Evolutionary conservation across 2,329 filamentous ascomycete genomes (phyloP), one percentile per base, ranked within the genome.

Genomic region (Pestalotiopsis fici): DNA sequence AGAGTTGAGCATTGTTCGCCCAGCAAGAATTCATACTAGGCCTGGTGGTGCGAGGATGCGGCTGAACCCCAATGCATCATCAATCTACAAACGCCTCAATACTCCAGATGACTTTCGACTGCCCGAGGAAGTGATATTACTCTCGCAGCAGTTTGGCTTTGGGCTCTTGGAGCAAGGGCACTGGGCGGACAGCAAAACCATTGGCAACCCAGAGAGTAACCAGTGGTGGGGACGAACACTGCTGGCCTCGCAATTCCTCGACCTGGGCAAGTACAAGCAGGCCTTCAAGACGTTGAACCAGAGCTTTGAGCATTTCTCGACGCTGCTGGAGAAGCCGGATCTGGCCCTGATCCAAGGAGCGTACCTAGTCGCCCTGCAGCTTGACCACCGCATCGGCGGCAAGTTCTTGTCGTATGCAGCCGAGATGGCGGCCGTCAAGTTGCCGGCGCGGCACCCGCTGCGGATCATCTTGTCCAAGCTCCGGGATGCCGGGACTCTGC

Each of bases 341-440:
- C 65, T 57, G 28, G 65, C 39, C 21, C 43, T 66, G 1, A 43
- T 66, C n/a, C 56, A 61, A 12, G 37, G 27, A 12, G 47, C 57
- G 15, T 66, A 66, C 23, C 39, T 62, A 11, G 27, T 56, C 15
- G 59, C 31, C 31, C 39, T 66, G 12, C 59, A 62, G 27, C 59
- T 66, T 9, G 21, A 61, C 25, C 18, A 37, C 5, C 50, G 50
- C 12, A 13, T 66, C 13, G 65, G 21, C 12, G 35, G 54, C 12
- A 57, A 39, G 21, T 66, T 66, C 13, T 57, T 66, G n/a, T 28
- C 35, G 7, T 66, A 55, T 43, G 65, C 65, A 12, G 35, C 65
- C 27, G 56, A 66, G 57, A 66, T 66, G 65, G 65, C 65, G 11
- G 27, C 56, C 3, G 61, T 66, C 39, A 61, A 62, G 21, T 4